Base-by-base conservation (phyloP, 208 protist genomes). In the Porcisia deanei region DNA sequence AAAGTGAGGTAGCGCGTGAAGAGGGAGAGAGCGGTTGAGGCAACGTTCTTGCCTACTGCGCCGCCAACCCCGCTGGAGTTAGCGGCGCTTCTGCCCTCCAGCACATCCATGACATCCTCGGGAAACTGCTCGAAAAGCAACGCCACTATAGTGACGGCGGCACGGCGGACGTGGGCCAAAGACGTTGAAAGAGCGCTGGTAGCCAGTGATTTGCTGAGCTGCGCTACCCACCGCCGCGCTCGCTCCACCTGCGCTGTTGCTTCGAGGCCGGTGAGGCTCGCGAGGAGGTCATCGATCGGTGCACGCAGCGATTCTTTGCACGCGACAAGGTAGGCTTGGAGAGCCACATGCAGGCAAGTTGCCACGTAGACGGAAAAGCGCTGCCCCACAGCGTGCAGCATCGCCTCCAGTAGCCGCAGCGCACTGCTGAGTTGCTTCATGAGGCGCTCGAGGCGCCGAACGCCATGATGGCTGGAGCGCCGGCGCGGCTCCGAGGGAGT, bases 101-200 rank as follows among this genome's bases (percentile, higher is more conserved):
- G 67, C 6, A 85, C 79, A 1, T 52, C 74, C 83, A 94, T 91
- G 47, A 86, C 73, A 54, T 94, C 86, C 55, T 76, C 83, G 2
- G 93, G 93, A 75, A 97, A 95, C 68, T 94, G 89, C 79, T 97
- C 93, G 47, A 83, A 91, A n/a, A 97, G 75, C 60, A 85, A 76
- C 39, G 85, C 81, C 49, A 93, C 88, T 53, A 94, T 80, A 7
- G 71, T 65, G 30, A 90, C 58, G 54, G 89, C 69, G 43, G 70
- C 68, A 34, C 88, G 88, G 61, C 93, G 90, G 39, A 95, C 75
- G 61, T 86, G 68, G 55, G 85, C 72, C n/a, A 93, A 55, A 25
- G 85, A 60, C 30, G 84, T 68, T 52, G 89, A 89, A 16, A 97
- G 54, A 16, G 74, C 52, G 63, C 79, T 84, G 43, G 74, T 84